Conservation (phyloP, 495 filamentous ascomycete genomes). For the Acidiella bohemica region DNA sequence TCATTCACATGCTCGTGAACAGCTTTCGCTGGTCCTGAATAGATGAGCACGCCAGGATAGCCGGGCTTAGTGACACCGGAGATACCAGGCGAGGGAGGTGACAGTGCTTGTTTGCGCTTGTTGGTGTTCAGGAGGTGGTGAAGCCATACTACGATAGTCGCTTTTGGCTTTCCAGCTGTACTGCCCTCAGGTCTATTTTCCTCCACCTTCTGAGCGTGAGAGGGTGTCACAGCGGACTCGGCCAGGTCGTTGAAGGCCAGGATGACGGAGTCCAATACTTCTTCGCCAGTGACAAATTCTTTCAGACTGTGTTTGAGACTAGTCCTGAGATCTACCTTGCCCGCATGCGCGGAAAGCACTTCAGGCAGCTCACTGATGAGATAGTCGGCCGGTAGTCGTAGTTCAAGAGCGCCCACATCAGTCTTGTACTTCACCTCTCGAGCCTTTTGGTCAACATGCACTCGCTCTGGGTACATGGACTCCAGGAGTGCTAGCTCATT, state of each 20-base stretch:
- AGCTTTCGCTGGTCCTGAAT: constrained; percentile 21
- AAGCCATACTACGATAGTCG: constrained; percentile 30
- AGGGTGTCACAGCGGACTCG: constrained; percentile 1
- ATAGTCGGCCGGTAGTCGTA: constrained; percentile 26
- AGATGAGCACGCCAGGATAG: constrained; percentile 30
- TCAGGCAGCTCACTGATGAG: constrained; percentile 18
- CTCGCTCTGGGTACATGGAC: constrained; percentile 28
- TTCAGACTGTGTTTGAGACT: constrained; percentile 17
- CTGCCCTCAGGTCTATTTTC: neutral
- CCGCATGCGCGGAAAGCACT: constrained; percentile 20
- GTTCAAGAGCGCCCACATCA: constrained; percentile 8
- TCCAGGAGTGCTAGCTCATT: constrained; percentile 25
- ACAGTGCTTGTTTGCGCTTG: constrained; percentile 29
- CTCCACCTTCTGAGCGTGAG: neutral
- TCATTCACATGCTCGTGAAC: constrained; percentile 27
- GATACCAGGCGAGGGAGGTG: constrained; percentile 18
- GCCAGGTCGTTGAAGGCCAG: constrained; percentile 21
- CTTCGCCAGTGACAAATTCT: constrained; percentile 21
- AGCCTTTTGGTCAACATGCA: constrained; percentile 17
- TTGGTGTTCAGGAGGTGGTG: constrained; percentile 30
- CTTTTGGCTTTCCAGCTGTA: constrained; percentile 8
- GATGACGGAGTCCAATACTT: constrained; percentile 27
- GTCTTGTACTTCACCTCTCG: constrained; percentile 24
- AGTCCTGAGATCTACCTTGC: constrained; percentile 22
- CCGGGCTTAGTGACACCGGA: constrained; percentile 30